Conservation (phyloP, 441 rosid genomes). For the Croton laevigatus region DNA sequence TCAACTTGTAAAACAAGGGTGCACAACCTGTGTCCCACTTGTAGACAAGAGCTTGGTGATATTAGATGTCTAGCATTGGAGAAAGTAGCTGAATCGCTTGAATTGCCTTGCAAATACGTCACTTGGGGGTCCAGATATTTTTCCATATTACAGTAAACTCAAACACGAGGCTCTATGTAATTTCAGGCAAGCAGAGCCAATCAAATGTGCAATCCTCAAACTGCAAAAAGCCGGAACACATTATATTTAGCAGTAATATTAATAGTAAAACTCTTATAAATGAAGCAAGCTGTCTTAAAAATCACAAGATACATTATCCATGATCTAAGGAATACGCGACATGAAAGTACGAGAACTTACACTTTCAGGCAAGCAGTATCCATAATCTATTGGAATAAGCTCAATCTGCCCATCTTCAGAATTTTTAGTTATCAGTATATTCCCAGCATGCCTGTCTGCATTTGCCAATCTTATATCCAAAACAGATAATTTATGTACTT, state of each 20-base stretch:
- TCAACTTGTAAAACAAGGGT: conserved; percentile 88
- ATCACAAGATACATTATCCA: not conserved
- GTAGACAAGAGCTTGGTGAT: conserved; percentile 99
- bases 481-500: conserved; percentile 76
- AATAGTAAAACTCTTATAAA: conserved; percentile 1
- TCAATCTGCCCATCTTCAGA: conserved; percentile 35
- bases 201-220: conserved; percentile 88
- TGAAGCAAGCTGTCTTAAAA: not conserved
- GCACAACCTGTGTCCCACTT: conserved; percentile 92
- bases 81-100: conserved; percentile 93
- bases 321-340: not conserved
- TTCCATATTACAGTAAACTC: conserved; percentile 92
- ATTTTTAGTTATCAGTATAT: conserved; percentile 51
- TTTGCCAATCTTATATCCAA: conserved; percentile 78
- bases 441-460: conserved; percentile 84
- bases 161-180: conserved; percentile 80
- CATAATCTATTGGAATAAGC: conserved; percentile 83
- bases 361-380: conserved; percentile 82
- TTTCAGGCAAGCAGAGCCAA: conserved; percentile 88
- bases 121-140: conserved; percentile 87
- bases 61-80: conserved; percentile 92
- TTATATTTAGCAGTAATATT: not conserved
- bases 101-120: conserved; percentile 82
- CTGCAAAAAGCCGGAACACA: conserved; percentile 30
- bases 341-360: conserved; percentile 34